These are phyloP conservation scores for Cyamopsis tetragonoloba DNA, from an alignment of 306 rosid species.

Conservation along the genomic window DNA sequence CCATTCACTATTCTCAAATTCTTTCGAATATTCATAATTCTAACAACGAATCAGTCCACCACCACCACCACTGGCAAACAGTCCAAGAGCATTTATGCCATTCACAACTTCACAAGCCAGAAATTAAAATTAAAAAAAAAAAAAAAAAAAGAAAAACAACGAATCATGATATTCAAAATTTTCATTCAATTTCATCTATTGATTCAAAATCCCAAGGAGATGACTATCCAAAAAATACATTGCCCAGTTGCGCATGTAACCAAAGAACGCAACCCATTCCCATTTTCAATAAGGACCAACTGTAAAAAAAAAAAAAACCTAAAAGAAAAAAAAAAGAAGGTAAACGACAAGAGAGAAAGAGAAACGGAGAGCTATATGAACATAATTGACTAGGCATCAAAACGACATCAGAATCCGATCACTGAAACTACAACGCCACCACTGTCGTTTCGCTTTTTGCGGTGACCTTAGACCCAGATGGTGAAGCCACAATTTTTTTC, in stretches of 20 bases:
- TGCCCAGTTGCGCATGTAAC: slow-evolving; percentile 8
- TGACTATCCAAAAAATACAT: slow-evolving; percentile 6
- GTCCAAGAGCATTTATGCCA: too few species aligned
- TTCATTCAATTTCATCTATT: neutral
- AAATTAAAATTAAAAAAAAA: too few species aligned
- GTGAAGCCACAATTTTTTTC: slow-evolving; percentile 31
- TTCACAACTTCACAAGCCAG: too few species aligned
- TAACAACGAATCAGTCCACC: too few species aligned
- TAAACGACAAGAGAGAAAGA: neutral
- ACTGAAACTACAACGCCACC: slow-evolving; percentile 53
- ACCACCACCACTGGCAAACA: too few species aligned
- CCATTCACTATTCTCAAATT: too few species aligned
- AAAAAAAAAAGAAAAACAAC: neutral
- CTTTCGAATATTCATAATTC: too few species aligned
- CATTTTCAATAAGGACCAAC: neutral
- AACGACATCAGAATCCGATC: too few species aligned
- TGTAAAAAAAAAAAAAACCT: neutral
- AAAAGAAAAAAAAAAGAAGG: neutral
- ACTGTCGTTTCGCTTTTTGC: slow-evolving; percentile 59
- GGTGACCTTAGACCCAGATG: slow-evolving; percentile 31
- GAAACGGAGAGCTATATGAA: neutral
- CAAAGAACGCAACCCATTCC: slow-evolving; percentile 6
- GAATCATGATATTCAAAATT: neutral
- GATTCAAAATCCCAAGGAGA: slow-evolving; percentile 1
- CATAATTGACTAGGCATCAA: too few species aligned